Evolutionary conservation across 371 early-diverging fungal genomes (phyloP).

Genomic region (Choanephora cucurbitarum): DNA sequence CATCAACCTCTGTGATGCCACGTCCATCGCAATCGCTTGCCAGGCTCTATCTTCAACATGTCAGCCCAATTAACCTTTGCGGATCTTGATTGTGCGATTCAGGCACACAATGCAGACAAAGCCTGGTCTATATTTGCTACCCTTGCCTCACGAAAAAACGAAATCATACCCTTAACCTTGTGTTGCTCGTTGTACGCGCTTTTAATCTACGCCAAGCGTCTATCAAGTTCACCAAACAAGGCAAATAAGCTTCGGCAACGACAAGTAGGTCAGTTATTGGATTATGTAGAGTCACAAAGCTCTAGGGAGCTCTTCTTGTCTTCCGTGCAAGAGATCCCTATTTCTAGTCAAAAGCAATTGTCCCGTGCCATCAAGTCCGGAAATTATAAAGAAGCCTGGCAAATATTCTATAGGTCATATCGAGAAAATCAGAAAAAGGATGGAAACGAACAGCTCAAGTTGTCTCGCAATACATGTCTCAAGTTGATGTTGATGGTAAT

Average conservation of each 20-base stretch:
- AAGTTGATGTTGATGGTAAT: conserved; percentile 31
- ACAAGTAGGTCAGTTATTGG: conserved; percentile 34
- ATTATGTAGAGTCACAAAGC: conserved; percentile 31
- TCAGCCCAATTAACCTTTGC: conserved; percentile 26
- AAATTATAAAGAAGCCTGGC: conserved; percentile 23
- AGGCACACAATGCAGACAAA: conserved; percentile 38
- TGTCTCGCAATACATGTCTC: conserved; percentile 30
- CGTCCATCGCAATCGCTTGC: background rate
- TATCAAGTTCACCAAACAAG: conserved; percentile 14
- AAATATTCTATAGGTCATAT: conserved; percentile 26
- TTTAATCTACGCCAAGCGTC: conserved; percentile 31
- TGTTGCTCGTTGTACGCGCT: conserved; percentile 40
- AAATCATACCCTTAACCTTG: conserved; percentile 29
- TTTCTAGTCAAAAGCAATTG: conserved; percentile 34
- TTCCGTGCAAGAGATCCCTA: conserved; percentile 25
- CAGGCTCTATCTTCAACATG: conserved; percentile 34
- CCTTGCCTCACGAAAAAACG: conserved; percentile 26
- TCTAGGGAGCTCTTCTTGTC: conserved; percentile 27
- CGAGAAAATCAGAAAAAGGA: conserved; percentile 5
- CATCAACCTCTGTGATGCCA: conserved; percentile 1
- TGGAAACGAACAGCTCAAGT: background rate
- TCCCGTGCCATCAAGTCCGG: conserved; percentile 20
- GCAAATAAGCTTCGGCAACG: conserved; percentile 22
- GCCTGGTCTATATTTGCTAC: conserved; percentile 45
- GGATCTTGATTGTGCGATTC: conserved; percentile 42